These are phyloP conservation scores for Papilionanthe hybrid DNA, from an alignment of 116 monocot species.

Conservation along the genomic window DNA sequence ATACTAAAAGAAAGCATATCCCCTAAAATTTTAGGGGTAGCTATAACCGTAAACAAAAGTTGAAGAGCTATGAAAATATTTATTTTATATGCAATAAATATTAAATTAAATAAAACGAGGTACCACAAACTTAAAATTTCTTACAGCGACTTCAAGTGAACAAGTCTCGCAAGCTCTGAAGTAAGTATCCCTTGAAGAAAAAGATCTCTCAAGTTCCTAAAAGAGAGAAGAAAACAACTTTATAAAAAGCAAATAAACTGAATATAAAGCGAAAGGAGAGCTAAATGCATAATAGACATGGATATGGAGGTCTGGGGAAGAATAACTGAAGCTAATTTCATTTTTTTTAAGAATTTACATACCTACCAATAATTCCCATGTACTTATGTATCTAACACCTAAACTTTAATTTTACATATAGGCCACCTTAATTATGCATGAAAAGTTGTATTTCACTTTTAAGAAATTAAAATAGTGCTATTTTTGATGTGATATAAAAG, in stretches of 20 bases:
- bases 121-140: neutral
- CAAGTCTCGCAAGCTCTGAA: constrained; percentile 28
- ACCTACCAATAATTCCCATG: too few species aligned
- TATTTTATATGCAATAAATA: neutral
- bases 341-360: too few species aligned
- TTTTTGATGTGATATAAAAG: too few species aligned
- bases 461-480: too few species aligned
- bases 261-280: neutral
- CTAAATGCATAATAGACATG: neutral
- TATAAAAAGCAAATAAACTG: neutral
- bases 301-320: neutral
- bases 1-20: too few species aligned
- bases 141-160: constrained; percentile 27
- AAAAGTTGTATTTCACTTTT: too few species aligned
- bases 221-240: constrained; percentile 5
- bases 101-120: neutral
- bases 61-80: neutral
- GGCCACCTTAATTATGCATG: too few species aligned
- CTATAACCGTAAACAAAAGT: neutral
- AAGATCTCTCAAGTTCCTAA: constrained; percentile 29
- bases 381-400: too few species aligned
- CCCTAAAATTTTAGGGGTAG: neutral
- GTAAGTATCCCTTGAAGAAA: constrained; percentile 28
- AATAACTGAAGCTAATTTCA: too few species aligned
- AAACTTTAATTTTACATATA: too few species aligned